Percentiles rank a stretch among this genome's conserved stretches.
phyloP scores from a whole-genome alignment of 805 yeast species.

The Sugiyamaella qingdaonensis region DNA sequence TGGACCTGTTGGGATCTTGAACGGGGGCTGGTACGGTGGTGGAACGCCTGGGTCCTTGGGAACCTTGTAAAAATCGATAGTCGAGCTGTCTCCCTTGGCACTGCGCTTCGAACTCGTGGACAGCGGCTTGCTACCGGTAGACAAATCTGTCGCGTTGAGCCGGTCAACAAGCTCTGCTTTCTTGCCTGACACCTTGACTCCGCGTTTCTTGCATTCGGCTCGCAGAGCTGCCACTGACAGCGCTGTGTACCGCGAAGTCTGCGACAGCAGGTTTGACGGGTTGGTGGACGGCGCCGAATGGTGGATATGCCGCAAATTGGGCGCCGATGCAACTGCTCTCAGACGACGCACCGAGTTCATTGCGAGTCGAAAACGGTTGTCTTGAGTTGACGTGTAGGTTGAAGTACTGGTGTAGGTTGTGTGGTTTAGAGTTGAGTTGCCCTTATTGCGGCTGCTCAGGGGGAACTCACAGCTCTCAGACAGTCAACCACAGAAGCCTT shows the following conservation, averaged over 20 bases:
- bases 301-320: conserved; percentile 15
- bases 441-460: no score
- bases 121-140: background rate
- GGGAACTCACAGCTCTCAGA: no score
- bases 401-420: no score
- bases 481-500: no score
- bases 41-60: conserved; percentile 20
- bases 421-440: no score
- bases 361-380: no score
- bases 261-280: conserved; percentile 30
- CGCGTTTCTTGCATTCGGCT: conserved; percentile 55
- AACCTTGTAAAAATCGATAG: conserved; percentile 34
- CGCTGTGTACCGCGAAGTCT: conserved; percentile 27
- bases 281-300: conserved; percentile 29
- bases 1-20: conserved; percentile 32
- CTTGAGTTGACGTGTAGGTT: no score
- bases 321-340: conserved; percentile 16
- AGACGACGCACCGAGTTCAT: conserved; percentile 9
- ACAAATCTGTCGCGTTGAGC: conserved; percentile 19
- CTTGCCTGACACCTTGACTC: conserved; percentile 57
- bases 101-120: conserved; percentile 20
- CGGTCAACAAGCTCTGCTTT: conserved; percentile 52
- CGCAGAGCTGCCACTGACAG: conserved; percentile 55
- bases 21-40: conserved; percentile 4
- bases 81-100: conserved; percentile 34